Base-by-base conservation (phyloP, 495 filamentous ascomycete species). In the Penicillium soppii region DNA sequence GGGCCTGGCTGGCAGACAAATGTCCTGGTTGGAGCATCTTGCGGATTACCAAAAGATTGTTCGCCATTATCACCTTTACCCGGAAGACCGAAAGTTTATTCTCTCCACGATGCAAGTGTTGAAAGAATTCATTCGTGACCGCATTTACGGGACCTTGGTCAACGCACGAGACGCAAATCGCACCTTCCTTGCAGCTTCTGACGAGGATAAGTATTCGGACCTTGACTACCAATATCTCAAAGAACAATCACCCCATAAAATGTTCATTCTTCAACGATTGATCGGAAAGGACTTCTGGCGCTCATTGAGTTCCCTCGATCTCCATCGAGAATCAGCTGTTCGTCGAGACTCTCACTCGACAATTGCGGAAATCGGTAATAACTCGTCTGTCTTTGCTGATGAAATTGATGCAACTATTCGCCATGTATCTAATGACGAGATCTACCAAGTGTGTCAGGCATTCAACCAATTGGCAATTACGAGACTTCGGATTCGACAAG, bases 1-100 rank as follows among this genome's bases (percentile, higher is more conserved):
- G 25, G 29, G 65, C 16, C 62, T 78, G 16, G 50, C 65, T 2
- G 67, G 66, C 17, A 39, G 43, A 5, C 58, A 73, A 13, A 76
- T 77, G 73, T 19, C 5, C 32, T 81, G 78, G 79, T 37, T 82
- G 16, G 51, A 57, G 8, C 22, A 60, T 0, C 49, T 72, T 7
- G 52, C 57, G 0, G 64, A 71, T 22, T 63, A 62, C 40, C 46
- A 47, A 19, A 68, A 63, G 19, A 13, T 64, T 0, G 29, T 22
- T 7, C 38, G 35, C 5, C 41, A 55, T 69, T 12, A 37, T 46
- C 13, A 20, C 23, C 7, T 62, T 39, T 55, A 43, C 26, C 46
- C 54, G 35, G 45, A 23, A 27, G 54, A 50, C 29, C 16, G 15
- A 7, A 1, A 20, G 0, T 29, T 56, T 12, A 57, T 66, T 1